Percentiles rank a stretch among this genome's conserved stretches.
phyloP scores from a whole-genome alignment of 116 monocot species.

The Posidonia oceanica region DNA sequence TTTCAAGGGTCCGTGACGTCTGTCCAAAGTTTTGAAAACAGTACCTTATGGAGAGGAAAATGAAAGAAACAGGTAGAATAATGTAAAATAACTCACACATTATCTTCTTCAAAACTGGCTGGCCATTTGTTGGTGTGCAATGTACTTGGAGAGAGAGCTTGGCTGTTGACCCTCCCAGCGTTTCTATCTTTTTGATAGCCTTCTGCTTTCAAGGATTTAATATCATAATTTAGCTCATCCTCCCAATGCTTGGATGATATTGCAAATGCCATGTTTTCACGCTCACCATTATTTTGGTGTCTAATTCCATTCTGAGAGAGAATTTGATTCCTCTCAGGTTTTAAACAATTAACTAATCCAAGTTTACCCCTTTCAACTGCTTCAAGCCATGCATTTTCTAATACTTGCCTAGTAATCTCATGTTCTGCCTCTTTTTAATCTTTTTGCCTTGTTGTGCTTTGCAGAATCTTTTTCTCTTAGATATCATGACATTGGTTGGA shows the following conservation, averaged over 20 bases:
- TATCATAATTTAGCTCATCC: constrained; percentile 34
- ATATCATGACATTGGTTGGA: too few species aligned
- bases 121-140: constrained; percentile 38
- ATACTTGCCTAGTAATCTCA: constrained; percentile 13
- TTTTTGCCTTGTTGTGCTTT: too few species aligned
- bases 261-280: background rate
- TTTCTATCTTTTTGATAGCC: constrained; percentile 8
- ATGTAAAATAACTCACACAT: constrained; percentile 34
- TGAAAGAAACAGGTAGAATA: background rate
- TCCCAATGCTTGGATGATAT: constrained; percentile 44
- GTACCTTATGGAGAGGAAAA: background rate
- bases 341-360: constrained; percentile 16
- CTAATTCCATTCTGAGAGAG: constrained; percentile 36
- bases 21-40: background rate
- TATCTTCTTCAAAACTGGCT: constrained; percentile 33
- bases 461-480: too few species aligned
- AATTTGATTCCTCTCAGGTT: constrained; percentile 47
- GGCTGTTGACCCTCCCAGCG: constrained; percentile 10
- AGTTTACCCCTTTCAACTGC: constrained; percentile 25
- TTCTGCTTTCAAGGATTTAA: constrained; percentile 29
- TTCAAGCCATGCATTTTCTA: constrained; percentile 75
- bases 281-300: constrained; percentile 9
- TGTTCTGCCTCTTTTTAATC: constrained; percentile 9
- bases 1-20: background rate
- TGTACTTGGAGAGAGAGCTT: constrained; percentile 48